Evolutionary conservation across 2,329 filamentous ascomycete species (phyloP).

Genomic region (Fusarium euwallaceae): DNA sequence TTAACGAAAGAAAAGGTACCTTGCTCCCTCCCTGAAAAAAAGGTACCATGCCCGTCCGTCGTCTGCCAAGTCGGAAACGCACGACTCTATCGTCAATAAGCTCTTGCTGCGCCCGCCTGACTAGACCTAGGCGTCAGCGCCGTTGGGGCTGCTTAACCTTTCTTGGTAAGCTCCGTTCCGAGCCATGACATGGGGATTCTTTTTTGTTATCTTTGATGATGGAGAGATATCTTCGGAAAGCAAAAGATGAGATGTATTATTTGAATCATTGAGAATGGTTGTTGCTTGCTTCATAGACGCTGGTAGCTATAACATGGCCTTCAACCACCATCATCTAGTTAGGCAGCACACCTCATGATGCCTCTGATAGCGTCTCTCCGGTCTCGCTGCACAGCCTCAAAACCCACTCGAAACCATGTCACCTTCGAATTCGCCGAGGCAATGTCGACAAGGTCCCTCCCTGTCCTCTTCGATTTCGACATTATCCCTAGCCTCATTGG

Average conservation of each 20-base stretch:
- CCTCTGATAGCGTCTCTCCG: slow-evolving; percentile 2
- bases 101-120: slow-evolving; percentile 45
- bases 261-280: neutral
- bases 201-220: neutral
- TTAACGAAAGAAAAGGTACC: neutral
- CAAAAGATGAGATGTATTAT: neutral
- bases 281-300: neutral
- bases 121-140: slow-evolving; percentile 8
- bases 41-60: neutral
- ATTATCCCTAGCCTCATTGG: neutral
- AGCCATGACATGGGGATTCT: neutral
- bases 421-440: neutral
- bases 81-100: slow-evolving; percentile 46
- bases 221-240: neutral
- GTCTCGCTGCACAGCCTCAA: slow-evolving; percentile 3
- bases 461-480: neutral
- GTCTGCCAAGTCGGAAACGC: slow-evolving; percentile 42
- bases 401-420: neutral
- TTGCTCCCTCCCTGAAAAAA: neutral
- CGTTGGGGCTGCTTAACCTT: slow-evolving; percentile 10
- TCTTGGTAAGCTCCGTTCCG: slow-evolving; percentile 14
- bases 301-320: neutral
- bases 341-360: neutral
- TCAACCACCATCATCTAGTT: neutral
- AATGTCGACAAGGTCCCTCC: neutral